phyloP scores from a whole-genome alignment of 208 protist species.

The Phytomonas sp. region DNA sequence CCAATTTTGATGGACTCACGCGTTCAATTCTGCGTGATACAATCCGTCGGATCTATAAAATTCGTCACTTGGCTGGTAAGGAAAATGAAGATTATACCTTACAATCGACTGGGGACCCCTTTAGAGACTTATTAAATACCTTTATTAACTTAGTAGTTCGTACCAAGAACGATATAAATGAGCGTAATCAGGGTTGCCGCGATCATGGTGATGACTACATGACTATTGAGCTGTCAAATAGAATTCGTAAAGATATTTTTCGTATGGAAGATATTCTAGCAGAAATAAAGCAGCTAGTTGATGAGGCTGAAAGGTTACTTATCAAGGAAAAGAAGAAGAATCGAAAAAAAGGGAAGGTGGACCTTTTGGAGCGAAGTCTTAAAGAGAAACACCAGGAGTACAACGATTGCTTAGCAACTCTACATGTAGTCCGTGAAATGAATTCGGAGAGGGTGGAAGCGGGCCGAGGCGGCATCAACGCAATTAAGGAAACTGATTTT shows the following conservation, averaged over 20 bases:
- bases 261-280: conserved; percentile 42
- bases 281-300: conserved; percentile 41
- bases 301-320: conserved; percentile 29
- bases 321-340: conserved; percentile 40
- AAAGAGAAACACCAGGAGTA: conserved; percentile 29
- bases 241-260: conserved; percentile 51
- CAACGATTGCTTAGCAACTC: conserved; percentile 32
- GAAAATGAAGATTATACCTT: conserved; percentile 32
- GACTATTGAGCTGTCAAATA: conserved; percentile 52
- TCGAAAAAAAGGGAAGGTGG: conserved; percentile 24
- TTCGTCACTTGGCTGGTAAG: conserved; percentile 36
- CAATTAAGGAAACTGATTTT: conserved; percentile 28
- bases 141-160: conserved; percentile 36
- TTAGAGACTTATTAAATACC: conserved; percentile 33
- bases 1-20: conserved; percentile 52
- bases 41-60: conserved; percentile 49
- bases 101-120: conserved; percentile 39
- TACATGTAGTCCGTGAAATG: conserved; percentile 46
- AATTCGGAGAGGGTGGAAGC: conserved; percentile 27
- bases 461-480: conserved; percentile 26
- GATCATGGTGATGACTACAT: conserved; percentile 49
- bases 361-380: conserved; percentile 31
- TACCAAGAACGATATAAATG: conserved; percentile 46
- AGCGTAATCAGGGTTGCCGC: conserved; percentile 43
- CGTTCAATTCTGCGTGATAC: conserved; percentile 63